Base-by-base conservation (phyloP, 2,329 filamentous ascomycete species). In the Thielaviopsis musarum region DNA sequence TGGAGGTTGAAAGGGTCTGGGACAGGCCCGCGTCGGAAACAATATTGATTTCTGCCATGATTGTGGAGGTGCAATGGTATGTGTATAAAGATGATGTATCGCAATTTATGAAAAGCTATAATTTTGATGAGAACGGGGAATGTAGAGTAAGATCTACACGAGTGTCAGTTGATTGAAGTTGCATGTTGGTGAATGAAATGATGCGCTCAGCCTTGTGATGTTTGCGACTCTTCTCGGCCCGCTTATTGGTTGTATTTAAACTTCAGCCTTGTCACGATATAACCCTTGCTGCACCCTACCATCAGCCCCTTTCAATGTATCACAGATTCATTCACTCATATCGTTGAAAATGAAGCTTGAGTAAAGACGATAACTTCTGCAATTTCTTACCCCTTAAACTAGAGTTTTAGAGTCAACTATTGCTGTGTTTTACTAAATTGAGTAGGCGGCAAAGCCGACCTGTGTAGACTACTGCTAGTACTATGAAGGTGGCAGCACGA, bases 1-100 rank as follows among this genome's bases (percentile, higher is more conserved):
- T 77, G n/a, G 88, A 90, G 59, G 84, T 83, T 64, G 83, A 75
- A 55, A 94, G 76, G 54, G 89, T 85, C 5, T 82, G 77, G 60
- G 77, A 75, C 54, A 95, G 81, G 62, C 78, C 68, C 15, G 71
- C 68, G 59, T 75, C 73, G 22, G 67, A 70, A 59, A 75, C 67
- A 52, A 74, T 45, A 5, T 15, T 45, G 15, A 41, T n/a, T 65
- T 73, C 66, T 12, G 70, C 67, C 72, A 74, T 73, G n/a, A 22
- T 30, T n/a, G 17, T n/a, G 38, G 5, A n/a, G 38, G 5, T n/a
- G 13, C n/a, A n/a, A 17, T n/a, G 5, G 15, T n/a, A n/a, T 17
- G 13, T 17, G 17, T n/a, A 45, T n/a, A 6, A 15, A 17, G 12
- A 4, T 15, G 2, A n/a, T 45, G 2, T n/a, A 45, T 17, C 15